Percentiles rank a stretch among this genome's conserved stretches.
These are phyloP conservation scores for Pulveroboletus sp. DNA, from an alignment of 768 basidiomycete genomes.

Conservation along the genomic window DNA sequence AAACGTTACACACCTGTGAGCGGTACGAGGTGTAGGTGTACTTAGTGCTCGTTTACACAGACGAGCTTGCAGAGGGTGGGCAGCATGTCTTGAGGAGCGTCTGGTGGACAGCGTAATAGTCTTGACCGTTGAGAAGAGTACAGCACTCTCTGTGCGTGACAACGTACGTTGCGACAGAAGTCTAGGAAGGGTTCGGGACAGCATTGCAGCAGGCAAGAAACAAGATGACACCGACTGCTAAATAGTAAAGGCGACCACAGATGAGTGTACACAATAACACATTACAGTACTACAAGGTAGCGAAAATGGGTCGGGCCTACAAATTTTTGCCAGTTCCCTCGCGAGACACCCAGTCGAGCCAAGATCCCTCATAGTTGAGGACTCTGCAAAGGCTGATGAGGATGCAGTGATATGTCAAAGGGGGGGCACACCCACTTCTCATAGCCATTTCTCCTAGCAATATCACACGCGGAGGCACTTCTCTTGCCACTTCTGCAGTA, in stretches of 20 bases:
- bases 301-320: slow-evolving; percentile 2
- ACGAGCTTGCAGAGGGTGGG: slow-evolving; percentile 1
- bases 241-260: too few relatives aligned
- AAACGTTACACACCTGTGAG: slow-evolving; percentile 43
- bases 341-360: slow-evolving; percentile 78
- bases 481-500: slow-evolving; percentile 90
- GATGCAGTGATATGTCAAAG: background rate
- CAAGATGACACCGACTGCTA: too few relatives aligned
- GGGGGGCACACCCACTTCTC: slow-evolving; percentile 54
- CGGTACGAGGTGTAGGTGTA: slow-evolving; percentile 59
- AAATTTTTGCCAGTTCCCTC: slow-evolving; percentile 41
- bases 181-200: slow-evolving; percentile 17
- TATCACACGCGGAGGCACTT: slow-evolving; percentile 77
- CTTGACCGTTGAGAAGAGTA: slow-evolving; percentile 7
- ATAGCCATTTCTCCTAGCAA: slow-evolving; percentile 79
- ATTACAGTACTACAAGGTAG: slow-evolving; percentile 6
- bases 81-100: background rate
- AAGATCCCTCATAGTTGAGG: slow-evolving; percentile 82
- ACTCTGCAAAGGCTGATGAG: slow-evolving; percentile 34
- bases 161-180: slow-evolving; percentile 8
- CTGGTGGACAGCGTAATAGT: background rate
- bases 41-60: slow-evolving; percentile 26
- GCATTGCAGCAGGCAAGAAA: slow-evolving; percentile 18
- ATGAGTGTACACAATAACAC: too few relatives aligned
- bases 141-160: background rate